Evolutionary conservation across 2,329 filamentous ascomycete species (phyloP).

Genomic region (Cladophialophora yegresii): DNA sequence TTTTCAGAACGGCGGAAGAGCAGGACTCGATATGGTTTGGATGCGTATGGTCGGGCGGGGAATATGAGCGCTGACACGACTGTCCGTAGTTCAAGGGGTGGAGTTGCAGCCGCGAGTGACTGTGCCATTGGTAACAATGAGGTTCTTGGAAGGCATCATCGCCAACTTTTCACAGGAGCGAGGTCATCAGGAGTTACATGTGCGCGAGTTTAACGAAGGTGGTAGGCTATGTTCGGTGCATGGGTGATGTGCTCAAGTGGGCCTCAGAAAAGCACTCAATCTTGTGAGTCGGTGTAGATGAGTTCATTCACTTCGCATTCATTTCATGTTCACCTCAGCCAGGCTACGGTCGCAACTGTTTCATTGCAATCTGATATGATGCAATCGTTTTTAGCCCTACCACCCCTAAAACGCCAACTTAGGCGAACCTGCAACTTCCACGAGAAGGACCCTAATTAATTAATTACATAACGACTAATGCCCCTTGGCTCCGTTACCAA

Average conservation of each 20-base stretch:
- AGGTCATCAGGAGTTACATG: background rate
- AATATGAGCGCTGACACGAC: slow-evolving; percentile 53
- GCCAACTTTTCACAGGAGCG: background rate
- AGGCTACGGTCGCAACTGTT: background rate
- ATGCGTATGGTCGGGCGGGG: slow-evolving; percentile 34
- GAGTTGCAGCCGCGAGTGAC: background rate
- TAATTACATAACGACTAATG: too few species aligned
- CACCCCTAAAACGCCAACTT: too few species aligned
- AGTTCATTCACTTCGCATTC: background rate
- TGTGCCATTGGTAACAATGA: slow-evolving; percentile 11
- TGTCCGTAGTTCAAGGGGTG: slow-evolving; percentile 34
- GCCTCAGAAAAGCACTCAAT: background rate
- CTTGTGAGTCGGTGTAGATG: background rate
- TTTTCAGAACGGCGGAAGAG: slow-evolving; percentile 63
- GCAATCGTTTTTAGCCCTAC: too few species aligned
- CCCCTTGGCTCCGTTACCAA: too few species aligned
- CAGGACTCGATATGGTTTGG: slow-evolving; percentile 51
- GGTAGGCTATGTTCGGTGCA: background rate
- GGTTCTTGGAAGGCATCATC: background rate
- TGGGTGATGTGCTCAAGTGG: background rate
- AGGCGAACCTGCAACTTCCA: too few species aligned
- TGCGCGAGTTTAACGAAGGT: background rate
- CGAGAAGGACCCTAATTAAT: too few species aligned
- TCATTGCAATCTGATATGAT: too few species aligned
- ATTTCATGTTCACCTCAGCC: background rate